phyloP scores from a whole-genome alignment of 768 basidiomycete species.

The Gautieria morchelliformis region DNA sequence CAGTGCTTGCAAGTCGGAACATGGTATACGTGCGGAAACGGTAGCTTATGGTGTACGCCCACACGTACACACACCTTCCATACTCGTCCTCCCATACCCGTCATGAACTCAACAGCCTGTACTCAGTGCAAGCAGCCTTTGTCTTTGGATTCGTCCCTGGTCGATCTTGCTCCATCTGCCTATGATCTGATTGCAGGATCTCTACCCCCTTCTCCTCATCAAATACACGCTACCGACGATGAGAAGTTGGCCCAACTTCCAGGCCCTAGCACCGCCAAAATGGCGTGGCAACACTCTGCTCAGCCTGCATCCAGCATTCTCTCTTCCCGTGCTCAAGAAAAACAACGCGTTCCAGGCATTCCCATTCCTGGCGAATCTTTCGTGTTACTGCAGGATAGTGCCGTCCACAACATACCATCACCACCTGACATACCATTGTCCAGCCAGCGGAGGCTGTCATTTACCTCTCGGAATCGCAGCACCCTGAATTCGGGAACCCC shows the following conservation, averaged over 20 bases:
- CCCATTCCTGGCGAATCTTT: constrained; percentile 76
- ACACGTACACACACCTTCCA: background rate
- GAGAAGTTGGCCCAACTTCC: constrained; percentile 40
- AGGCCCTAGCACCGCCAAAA: constrained; percentile 42
- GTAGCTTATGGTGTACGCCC: background rate
- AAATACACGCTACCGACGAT: constrained; percentile 26
- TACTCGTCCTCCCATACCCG: no score
- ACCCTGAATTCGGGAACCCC: constrained; percentile 28
- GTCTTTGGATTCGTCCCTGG: constrained; percentile 87
- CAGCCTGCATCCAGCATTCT: constrained; percentile 32
- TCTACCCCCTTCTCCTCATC: constrained; percentile 45
- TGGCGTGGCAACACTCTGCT: constrained; percentile 50
- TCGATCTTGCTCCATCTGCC: constrained; percentile 76
- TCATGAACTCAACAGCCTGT: constrained; percentile 34
- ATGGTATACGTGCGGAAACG: constrained; percentile 30
- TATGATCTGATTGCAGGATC: constrained; percentile 77
- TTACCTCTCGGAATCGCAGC: constrained; percentile 31
- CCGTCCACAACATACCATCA: constrained; percentile 56
- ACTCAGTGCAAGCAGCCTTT: constrained; percentile 90
- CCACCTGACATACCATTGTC: background rate
- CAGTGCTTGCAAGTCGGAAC: constrained; percentile 59
- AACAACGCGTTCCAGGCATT: constrained; percentile 37
- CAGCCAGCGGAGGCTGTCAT: constrained; percentile 20
- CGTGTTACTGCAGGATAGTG: constrained; percentile 80
- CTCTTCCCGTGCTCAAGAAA: constrained; percentile 50